These are phyloP conservation scores for Ramularia endophylla DNA, from an alignment of 2,329 filamentous ascomycete genomes.

Conservation along the genomic window DNA sequence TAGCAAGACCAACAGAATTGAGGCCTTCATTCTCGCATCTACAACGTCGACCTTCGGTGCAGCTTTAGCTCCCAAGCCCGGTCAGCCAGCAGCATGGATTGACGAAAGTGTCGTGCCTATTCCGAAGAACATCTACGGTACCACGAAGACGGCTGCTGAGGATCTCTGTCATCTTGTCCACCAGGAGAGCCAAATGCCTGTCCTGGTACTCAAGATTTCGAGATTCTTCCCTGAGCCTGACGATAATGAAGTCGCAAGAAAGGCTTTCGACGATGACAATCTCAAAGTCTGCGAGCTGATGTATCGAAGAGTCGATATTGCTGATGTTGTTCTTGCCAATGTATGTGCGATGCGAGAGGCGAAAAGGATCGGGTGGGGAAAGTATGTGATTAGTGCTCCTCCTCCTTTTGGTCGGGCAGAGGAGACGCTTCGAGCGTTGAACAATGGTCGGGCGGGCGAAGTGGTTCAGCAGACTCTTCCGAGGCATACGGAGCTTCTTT, in stretches of 20 bases:
- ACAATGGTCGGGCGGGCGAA: constrained; percentile 2
- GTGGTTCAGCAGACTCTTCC: constrained; percentile 5
- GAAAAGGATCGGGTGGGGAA: constrained; percentile 12
- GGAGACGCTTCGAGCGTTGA: constrained; percentile 3
- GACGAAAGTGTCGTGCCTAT: constrained; percentile 15
- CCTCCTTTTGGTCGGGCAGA: constrained; percentile 12
- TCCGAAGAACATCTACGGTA: constrained; percentile 31
- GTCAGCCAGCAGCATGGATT: constrained; percentile 19
- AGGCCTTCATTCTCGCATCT: constrained; percentile 17
- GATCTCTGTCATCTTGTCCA: constrained; percentile 43
- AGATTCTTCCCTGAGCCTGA: constrained; percentile 37
- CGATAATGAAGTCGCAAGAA: constrained; percentile 10
- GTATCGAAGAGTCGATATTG: constrained; percentile 14
- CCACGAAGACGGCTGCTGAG: constrained; percentile 46
- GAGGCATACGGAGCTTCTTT: constrained; percentile 8
- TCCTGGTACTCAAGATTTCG: constrained; percentile 42
- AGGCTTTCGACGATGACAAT: constrained; percentile 13
- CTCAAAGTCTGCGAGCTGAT: constrained; percentile 18
- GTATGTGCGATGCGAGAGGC: constrained; percentile 13
- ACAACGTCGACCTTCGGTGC: constrained; percentile 19
- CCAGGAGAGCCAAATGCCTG: constrained; percentile 35
- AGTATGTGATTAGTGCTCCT: constrained; percentile 16
- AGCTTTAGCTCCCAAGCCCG: constrained; percentile 13
- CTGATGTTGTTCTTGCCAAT: constrained; percentile 14
- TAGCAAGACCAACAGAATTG: constrained; percentile 4